Evolutionary conservation across 2,329 filamentous ascomycete genomes (phyloP).

Genomic region (Penicillium griseofulvum): DNA sequence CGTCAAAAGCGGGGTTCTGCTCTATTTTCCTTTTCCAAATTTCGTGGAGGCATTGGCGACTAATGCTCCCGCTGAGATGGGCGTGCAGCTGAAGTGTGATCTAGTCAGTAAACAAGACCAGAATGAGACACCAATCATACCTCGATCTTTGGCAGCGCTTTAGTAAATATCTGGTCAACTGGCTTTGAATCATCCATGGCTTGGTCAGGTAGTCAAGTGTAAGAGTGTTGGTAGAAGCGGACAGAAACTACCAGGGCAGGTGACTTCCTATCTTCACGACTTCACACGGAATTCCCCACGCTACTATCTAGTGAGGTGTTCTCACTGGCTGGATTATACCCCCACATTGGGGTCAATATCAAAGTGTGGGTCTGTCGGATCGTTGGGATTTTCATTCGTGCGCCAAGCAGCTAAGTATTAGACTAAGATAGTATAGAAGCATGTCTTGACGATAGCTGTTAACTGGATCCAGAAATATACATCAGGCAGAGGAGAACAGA

Average conservation of each 20-base stretch:
- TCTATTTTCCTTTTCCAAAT: conserved; percentile 66
- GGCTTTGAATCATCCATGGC: conserved; percentile 26
- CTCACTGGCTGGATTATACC: neutral
- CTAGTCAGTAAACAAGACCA: conserved; percentile 1
- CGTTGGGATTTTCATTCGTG: neutral
- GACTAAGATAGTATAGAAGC: neutral
- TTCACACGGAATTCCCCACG: neutral
- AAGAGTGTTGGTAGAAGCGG: neutral
- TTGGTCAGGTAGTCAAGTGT: neutral
- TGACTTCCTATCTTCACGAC: neutral
- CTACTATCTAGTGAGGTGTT: no score
- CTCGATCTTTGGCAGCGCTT: conserved; percentile 38
- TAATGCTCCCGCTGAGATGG: conserved; percentile 76
- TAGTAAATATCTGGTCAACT: conserved; percentile 33
- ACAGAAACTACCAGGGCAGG: neutral
- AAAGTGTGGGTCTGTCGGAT: neutral
- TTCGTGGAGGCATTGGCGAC: conserved; percentile 67
- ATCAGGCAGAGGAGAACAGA: no score
- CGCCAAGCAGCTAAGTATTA: neutral
- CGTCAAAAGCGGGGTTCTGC: conserved; percentile 48
- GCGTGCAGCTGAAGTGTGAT: conserved; percentile 64
- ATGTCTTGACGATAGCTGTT: neutral
- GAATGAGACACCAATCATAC: conserved; percentile 17
- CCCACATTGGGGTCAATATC: neutral
- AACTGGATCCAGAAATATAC: no score